Percentiles rank a stretch among this genome's conserved stretches.
phyloP scores from a whole-genome alignment of 768 basidiomycete genomes.

The Xerocomus potaroensis region DNA sequence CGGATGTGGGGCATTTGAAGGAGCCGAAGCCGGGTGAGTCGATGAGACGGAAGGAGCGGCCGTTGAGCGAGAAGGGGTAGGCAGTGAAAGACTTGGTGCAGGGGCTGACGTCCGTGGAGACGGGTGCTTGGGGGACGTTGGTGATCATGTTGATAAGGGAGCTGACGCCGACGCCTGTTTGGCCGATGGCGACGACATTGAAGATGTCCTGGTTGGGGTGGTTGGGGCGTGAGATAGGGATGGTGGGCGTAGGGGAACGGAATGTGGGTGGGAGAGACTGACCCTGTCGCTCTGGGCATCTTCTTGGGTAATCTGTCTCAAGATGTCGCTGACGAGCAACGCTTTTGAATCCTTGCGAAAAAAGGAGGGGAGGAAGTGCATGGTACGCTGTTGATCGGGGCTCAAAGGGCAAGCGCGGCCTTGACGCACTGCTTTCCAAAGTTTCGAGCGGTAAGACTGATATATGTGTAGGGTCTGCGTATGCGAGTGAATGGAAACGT shows the following conservation, averaged over 20 bases:
- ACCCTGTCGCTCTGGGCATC: constrained; percentile 24
- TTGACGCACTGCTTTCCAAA: constrained; percentile 12
- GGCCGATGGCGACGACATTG: constrained; percentile 30
- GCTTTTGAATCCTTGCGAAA: constrained; percentile 26
- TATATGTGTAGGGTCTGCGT: not conserved
- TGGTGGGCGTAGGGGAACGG: not conserved
- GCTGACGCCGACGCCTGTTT: constrained; percentile 35
- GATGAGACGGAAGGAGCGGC: constrained; percentile 27
- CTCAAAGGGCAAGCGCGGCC: constrained; percentile 10
- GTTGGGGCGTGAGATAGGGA: not conserved
- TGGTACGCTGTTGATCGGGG: constrained; percentile 9
- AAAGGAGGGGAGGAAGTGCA: constrained; percentile 26
- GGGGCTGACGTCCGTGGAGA: constrained; percentile 28
- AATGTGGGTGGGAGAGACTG: not conserved
- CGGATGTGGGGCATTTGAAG: constrained; percentile 23
- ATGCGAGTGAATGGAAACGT: constrained; percentile 9
- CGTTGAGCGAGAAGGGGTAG: constrained; percentile 25
- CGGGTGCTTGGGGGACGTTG: constrained; percentile 11
- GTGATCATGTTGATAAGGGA: constrained; percentile 39
- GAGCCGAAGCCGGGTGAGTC: constrained; percentile 28
- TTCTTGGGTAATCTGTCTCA: constrained; percentile 20
- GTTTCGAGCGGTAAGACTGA: constrained; percentile 5
- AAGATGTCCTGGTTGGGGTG: constrained; percentile 21
- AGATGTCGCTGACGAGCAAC: constrained; percentile 19
- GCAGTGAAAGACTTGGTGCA: constrained; percentile 24